Conservation (phyloP, 2,329 filamentous ascomycete genomes). For the Penicillium sp. region DNA sequence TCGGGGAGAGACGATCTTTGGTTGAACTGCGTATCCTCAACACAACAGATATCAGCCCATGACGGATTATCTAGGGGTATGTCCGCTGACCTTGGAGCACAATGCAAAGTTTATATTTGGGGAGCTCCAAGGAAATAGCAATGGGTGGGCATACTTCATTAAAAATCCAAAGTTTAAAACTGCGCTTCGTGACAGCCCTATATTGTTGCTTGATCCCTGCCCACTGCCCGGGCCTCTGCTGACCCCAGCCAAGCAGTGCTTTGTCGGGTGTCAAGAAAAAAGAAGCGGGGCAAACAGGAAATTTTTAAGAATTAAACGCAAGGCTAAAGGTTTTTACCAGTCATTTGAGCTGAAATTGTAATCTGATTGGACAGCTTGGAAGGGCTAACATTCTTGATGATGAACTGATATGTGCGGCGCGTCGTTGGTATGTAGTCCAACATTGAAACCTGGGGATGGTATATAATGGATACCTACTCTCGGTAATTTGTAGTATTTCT, state of each 20-base stretch:
- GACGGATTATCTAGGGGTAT: background rate
- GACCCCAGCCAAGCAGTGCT: background rate
- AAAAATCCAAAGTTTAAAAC: background rate
- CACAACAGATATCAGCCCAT: no score
- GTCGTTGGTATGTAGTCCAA: constrained; percentile 24
- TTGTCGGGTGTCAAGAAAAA: background rate
- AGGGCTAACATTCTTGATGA: constrained; percentile 27
- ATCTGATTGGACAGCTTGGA: constrained; percentile 13
- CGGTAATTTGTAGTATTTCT: background rate
- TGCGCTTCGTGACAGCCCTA: background rate
- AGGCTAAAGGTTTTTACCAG: background rate
- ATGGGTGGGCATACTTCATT: background rate
- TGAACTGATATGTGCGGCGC: constrained; percentile 21
- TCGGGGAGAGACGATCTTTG: no score
- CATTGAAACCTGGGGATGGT: constrained; percentile 3
- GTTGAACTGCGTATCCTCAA: no score
- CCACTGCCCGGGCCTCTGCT: background rate
- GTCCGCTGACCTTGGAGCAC: background rate
- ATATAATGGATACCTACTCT: constrained; percentile 18
- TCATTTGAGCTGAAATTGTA: background rate
- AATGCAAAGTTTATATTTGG: background rate
- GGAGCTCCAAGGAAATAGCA: background rate
- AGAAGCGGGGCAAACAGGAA: constrained; percentile 1
- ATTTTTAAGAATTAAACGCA: background rate
- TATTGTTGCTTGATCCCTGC: background rate